Evolutionary conservation across 441 rosid species (phyloP), one percentile per base, ranked within the genome.

Genomic region (Aleurites moluccanus): DNA sequence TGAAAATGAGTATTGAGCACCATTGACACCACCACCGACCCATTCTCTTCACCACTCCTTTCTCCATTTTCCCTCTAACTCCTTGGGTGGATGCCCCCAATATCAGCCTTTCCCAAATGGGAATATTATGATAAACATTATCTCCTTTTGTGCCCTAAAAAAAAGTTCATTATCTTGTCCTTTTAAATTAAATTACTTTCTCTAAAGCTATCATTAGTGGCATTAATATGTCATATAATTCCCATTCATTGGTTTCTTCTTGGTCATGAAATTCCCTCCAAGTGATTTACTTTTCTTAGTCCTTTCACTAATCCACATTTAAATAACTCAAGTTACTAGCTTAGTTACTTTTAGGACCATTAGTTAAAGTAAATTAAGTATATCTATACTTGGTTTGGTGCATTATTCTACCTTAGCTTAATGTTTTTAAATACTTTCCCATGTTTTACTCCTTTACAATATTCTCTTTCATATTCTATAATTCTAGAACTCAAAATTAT

Each of bases 61-160:
- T 73, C 68, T 64, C 53, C 73, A 76, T n/a, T 57, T 71, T 60
- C 42, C 67, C 44, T 64, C 52, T 6, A 49, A 10, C 78, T 56
- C 67, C 72, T 69, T 78, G 77, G 80, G 73, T 69, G 72, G 87
- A 82, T 82, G 77, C 83, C 75, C 67, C 69, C 21, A 6, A 67
- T 67, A 30, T 56, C 71, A 72, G 30, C 67, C 80, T 81, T 86
- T 75, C 82, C 83, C 49, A 70, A 77, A 80, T 75, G 73, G 85
- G 92, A 88, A 87, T 88, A 85, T 87, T 74, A 64, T 74, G 77
- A 80, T 74, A 70, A 42, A 61, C 74, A 62, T 75, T 77, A 67
- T 74, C 84, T 52, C 38, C 80, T 81, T 78, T 76, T 50, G 40
- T 25, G 38, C 21, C 27, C 25, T 9, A 55, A 57, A 75, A 78